A percentile compares a stretch with the other conserved stretches of the same genome.
These are phyloP conservation scores for Mortierella hygrophila DNA, from an alignment of 192 early-diverging fungal genomes.

Conservation along the genomic window DNA sequence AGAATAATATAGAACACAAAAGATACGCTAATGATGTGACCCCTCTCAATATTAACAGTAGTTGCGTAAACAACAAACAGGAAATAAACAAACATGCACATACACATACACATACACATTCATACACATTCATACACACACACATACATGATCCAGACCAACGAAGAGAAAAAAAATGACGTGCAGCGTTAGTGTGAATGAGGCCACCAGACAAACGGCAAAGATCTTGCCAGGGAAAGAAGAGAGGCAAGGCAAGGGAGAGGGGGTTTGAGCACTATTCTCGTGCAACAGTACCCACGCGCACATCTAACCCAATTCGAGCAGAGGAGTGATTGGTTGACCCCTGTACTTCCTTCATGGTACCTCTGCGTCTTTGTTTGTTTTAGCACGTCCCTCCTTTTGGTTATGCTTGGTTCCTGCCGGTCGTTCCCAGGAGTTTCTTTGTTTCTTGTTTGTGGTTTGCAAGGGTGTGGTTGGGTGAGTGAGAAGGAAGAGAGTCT, in stretches of 20 bases:
- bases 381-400: neutral
- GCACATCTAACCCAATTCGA: neutral
- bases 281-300: constrained; percentile 1
- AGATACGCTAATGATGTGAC: neutral
- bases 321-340: neutral
- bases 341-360: neutral
- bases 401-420: neutral
- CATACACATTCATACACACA: too few relatives aligned
- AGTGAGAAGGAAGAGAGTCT: too few relatives aligned
- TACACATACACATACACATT: too few relatives aligned
- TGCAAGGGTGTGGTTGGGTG: too few relatives aligned
- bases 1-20: neutral
- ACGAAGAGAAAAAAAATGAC: neutral
- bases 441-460: neutral
- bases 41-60: too few relatives aligned
- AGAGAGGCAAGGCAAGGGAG: neutral
- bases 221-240: neutral
- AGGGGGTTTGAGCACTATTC: neutral
- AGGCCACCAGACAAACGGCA: neutral
- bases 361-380: neutral
- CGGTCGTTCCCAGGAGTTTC: neutral
- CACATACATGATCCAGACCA: neutral
- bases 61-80: too few relatives aligned
- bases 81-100: constrained; percentile 3
- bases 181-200: neutral